Percentiles rank a stretch among this genome's conserved stretches.
These are phyloP conservation scores for Rubia occidens DNA, from an alignment of 305 asterid genomes.

Conservation along the genomic window DNA sequence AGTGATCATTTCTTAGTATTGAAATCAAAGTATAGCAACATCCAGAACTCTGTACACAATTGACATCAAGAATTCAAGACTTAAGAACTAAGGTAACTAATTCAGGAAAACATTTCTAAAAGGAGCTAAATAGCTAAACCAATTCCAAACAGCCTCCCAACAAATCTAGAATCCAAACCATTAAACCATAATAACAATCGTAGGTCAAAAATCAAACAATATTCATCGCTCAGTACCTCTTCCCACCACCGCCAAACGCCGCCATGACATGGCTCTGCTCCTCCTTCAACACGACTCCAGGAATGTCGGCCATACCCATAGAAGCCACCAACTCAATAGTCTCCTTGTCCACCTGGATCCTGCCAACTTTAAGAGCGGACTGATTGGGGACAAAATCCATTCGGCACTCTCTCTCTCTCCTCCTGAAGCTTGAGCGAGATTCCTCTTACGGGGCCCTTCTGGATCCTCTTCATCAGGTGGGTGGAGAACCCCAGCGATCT, in stretches of 20 bases:
- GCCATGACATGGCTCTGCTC: background rate
- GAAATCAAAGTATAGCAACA: too few relatives aligned
- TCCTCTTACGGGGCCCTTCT: background rate
- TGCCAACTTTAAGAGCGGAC: background rate
- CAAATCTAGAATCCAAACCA: too few relatives aligned
- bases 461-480: background rate
- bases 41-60: too few relatives aligned
- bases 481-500: conserved; percentile 46
- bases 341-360: background rate
- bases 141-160: too few relatives aligned
- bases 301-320: background rate
- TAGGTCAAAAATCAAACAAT: background rate
- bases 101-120: background rate
- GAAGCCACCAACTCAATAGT: background rate
- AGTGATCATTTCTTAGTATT: conserved; percentile 28
- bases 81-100: background rate
- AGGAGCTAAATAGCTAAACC: background rate
- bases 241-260: background rate
- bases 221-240: background rate
- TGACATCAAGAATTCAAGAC: background rate
- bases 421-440: background rate
- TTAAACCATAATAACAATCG: background rate
- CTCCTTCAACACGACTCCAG: background rate
- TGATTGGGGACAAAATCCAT: background rate
- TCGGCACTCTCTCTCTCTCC: background rate